A percentile compares a stretch with the other conserved stretches of the same genome.
phyloP scores from a whole-genome alignment of 371 early-diverging fungal species.

The Mortierella sp. region DNA sequence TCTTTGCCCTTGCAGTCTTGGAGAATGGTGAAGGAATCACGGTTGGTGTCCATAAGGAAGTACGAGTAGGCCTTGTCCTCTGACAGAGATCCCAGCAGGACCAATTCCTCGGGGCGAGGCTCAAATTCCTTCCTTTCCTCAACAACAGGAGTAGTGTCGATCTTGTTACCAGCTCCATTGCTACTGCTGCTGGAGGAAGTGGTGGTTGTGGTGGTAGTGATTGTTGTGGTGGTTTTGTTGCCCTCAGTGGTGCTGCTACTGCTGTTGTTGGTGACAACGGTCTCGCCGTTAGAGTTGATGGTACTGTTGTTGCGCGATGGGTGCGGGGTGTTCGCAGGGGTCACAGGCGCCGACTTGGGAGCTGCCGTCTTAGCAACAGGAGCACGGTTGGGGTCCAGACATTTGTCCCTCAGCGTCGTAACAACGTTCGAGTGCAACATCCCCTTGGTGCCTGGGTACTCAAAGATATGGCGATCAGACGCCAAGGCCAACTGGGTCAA shows the following conservation, averaged over 20 bases:
- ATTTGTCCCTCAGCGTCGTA: conserved; percentile 66
- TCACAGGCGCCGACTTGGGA: background rate
- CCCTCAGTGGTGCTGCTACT: background rate
- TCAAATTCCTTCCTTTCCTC: background rate
- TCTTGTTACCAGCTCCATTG: background rate
- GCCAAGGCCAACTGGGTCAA: conserved; percentile 28
- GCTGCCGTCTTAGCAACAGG: background rate
- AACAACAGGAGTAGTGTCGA: background rate
- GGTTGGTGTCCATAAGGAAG: conserved; percentile 64
- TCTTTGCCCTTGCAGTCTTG: conserved; percentile 62
- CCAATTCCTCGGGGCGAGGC: conserved; percentile 29
- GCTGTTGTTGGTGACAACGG: background rate
- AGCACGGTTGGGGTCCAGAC: conserved; percentile 38
- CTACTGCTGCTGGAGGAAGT: background rate
- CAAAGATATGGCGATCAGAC: conserved; percentile 68
- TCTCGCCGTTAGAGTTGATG: background rate
- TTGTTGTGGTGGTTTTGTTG: background rate
- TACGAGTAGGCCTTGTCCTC: conserved; percentile 70
- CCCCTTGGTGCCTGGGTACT: conserved; percentile 66
- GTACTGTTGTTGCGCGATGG: background rate
- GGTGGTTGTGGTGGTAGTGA: background rate
- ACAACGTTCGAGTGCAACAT: conserved; percentile 68
- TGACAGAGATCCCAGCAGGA: conserved; percentile 68
- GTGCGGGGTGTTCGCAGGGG: background rate
- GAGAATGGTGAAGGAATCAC: conserved; percentile 59